A percentile compares a stretch with the other conserved stretches of the same genome.
phyloP scores from a whole-genome alignment of 108 stramenopile species.

The Cyclotella cryptica region DNA sequence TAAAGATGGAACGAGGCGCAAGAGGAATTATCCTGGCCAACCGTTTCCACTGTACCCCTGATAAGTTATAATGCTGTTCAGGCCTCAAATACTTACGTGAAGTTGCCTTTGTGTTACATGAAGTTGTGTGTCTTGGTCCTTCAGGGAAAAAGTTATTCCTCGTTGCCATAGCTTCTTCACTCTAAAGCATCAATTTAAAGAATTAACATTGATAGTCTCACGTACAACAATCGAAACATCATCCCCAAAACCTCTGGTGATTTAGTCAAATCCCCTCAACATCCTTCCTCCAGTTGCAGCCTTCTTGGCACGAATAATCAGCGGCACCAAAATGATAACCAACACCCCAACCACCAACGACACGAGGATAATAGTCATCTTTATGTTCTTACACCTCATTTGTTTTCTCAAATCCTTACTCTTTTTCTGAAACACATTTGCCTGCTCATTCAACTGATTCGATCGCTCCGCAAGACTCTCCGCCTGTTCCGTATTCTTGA shows the following conservation, averaged over 20 bases:
- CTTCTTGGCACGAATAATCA: conserved; percentile 75
- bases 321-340: conserved; percentile 77
- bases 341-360: conserved; percentile 75
- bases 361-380: conserved; percentile 86
- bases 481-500: conserved; percentile 89
- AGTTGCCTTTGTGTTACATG: too few species aligned
- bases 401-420: conserved; percentile 83
- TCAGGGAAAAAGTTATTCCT: too few species aligned
- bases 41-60: neutral
- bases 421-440: conserved; percentile 89
- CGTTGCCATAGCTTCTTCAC: too few species aligned
- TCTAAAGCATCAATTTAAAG: too few species aligned
- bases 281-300: conserved; percentile 42
- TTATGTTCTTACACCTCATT: conserved; percentile 93
- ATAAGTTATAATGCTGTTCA: neutral
- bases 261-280: conserved; percentile 27
- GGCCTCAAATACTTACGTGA: too few species aligned
- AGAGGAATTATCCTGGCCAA: conserved; percentile 2
- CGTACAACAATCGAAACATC: too few species aligned
- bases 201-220: too few species aligned
- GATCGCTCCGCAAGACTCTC: conserved; percentile 81
- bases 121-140: too few species aligned
- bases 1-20: conserved; percentile 1
- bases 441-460: conserved; percentile 90
- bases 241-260: too few species aligned